These are phyloP conservation scores for Paralagenidium karlingii DNA, from an alignment of 352 stramenopile species.

Conservation along the genomic window DNA sequence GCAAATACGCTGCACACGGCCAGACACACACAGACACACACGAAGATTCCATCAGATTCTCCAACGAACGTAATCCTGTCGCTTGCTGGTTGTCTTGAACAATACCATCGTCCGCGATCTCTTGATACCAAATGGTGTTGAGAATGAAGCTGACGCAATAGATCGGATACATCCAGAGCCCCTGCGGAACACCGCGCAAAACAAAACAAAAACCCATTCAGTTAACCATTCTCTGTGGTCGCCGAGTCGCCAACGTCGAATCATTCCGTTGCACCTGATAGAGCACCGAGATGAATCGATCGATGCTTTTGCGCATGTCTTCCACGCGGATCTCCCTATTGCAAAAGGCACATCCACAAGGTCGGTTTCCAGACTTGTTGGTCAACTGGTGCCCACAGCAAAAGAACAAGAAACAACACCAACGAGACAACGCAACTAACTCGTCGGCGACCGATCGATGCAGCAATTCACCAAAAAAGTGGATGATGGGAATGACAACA, in stretches of 20 bases:
- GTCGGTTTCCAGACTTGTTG: neutral
- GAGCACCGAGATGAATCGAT: conserved; percentile 76
- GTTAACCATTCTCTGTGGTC: too few relatives aligned
- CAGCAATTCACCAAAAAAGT: conserved; percentile 76
- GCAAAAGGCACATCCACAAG: neutral
- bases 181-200: conserved; percentile 13
- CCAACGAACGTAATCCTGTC: neutral
- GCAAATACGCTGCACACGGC: conserved; percentile 48
- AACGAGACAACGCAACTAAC: conserved; percentile 10
- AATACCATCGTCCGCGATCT: conserved; percentile 80
- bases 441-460: conserved; percentile 49
- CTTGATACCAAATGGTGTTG: conserved; percentile 87
- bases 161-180: conserved; percentile 85
- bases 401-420: neutral
- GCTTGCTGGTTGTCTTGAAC: neutral
- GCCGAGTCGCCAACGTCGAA: too few relatives aligned
- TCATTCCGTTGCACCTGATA: conserved; percentile 63
- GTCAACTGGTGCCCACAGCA: neutral
- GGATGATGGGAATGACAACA: conserved; percentile 76
- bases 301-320: conserved; percentile 60
- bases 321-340: conserved; percentile 40
- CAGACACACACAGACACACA: conserved; percentile 2
- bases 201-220: too few relatives aligned
- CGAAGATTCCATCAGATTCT: neutral
- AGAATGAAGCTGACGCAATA: conserved; percentile 88